phyloP scores from a whole-genome alignment of 441 rosid species.

The Cnidoscolus chayamansa region DNA sequence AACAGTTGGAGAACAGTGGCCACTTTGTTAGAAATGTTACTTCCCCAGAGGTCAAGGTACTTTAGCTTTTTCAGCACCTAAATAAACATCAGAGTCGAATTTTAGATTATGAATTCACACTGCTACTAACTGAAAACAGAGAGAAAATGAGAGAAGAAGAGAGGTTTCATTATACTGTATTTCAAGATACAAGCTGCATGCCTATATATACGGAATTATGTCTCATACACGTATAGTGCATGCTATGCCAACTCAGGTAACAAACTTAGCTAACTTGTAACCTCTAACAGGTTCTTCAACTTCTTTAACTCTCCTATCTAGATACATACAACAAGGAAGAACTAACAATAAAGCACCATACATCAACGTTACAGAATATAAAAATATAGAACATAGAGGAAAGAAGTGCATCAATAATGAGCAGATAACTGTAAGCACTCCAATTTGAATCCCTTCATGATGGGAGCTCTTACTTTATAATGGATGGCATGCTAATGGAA shows the following conservation, averaged over 20 bases:
- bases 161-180: too few relatives aligned
- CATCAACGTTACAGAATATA: neutral
- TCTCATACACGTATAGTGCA: too few relatives aligned
- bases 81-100: neutral
- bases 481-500: neutral
- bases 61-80: constrained; percentile 72
- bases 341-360: neutral
- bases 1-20: constrained; percentile 47
- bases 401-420: neutral
- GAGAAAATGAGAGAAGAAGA: too few relatives aligned
- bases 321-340: neutral
- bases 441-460: neutral
- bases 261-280: too few relatives aligned
- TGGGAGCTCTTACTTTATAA: neutral
- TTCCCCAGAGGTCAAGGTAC: constrained; percentile 91
- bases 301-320: too few relatives aligned
- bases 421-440: neutral
- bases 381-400: neutral
- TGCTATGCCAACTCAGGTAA: too few relatives aligned
- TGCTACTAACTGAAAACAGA: too few relatives aligned
- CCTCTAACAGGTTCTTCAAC: too few relatives aligned
- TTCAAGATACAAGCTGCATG: too few relatives aligned
- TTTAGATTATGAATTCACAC: neutral
- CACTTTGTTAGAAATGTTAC: constrained; percentile 64
- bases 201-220: too few relatives aligned